Evolutionary conservation across 768 basidiomycete species (phyloP).

Genomic region (Tulasnella sp.): DNA sequence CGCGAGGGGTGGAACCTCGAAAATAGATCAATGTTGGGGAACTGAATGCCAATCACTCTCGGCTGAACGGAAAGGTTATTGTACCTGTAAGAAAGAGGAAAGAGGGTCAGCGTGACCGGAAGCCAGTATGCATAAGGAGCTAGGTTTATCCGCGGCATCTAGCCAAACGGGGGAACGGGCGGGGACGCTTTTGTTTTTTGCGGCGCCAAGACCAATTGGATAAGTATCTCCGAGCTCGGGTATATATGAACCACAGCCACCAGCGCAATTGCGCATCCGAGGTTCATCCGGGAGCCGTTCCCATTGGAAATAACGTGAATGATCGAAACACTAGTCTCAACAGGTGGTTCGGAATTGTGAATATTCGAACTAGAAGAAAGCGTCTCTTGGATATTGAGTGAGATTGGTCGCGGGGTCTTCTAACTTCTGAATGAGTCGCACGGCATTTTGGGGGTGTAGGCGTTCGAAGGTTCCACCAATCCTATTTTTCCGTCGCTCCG

Average conservation of each 20-base stretch:
- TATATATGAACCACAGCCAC: background rate
- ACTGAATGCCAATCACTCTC: background rate
- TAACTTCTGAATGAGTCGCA: background rate
- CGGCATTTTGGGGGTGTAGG: background rate
- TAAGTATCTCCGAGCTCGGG: background rate
- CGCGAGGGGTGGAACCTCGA: background rate
- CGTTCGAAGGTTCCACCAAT: background rate
- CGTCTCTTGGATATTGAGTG: background rate
- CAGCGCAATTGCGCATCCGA: slow-evolving; percentile 5
- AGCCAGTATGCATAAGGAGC: slow-evolving; percentile 4
- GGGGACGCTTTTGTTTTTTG: background rate
- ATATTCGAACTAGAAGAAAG: background rate
- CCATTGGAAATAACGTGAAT: background rate
- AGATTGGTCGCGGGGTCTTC: background rate
- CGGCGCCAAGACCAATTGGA: background rate
- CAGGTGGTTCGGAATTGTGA: background rate
- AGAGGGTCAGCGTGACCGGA: background rate
- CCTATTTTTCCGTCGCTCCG: slow-evolving; percentile 1
- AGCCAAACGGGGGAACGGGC: background rate
- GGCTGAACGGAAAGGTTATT: background rate
- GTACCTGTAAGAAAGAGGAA: background rate
- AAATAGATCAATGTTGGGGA: background rate
- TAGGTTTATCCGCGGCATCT: background rate
- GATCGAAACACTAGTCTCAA: background rate
- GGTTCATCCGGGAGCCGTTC: background rate